Conservation (phyloP, 1,284 basidiomycete genomes). For the Anthracocystis setariae region DNA sequence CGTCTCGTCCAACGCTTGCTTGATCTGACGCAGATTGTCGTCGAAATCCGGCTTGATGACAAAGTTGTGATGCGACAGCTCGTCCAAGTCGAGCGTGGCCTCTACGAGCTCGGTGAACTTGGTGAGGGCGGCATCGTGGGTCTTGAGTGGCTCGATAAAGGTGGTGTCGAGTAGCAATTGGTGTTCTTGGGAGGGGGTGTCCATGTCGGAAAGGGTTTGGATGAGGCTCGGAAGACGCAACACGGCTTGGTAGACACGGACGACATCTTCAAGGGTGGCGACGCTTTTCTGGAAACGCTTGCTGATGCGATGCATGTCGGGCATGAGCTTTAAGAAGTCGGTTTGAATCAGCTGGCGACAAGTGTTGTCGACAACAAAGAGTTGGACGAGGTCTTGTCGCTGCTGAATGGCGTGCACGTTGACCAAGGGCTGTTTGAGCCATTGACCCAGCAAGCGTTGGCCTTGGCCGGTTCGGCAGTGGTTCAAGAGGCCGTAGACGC, state of each 20-base stretch:
- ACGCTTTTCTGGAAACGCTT: constrained; percentile 89
- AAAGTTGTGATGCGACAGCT: constrained; percentile 84
- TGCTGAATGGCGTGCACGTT: constrained; percentile 87
- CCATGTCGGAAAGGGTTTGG: constrained; percentile 71
- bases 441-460: constrained; percentile 85
- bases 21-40: constrained; percentile 77
- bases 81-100: constrained; percentile 89
- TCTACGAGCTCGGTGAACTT: constrained; percentile 93
- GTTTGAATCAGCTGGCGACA: constrained; percentile 80
- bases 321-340: constrained; percentile 87
- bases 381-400: constrained; percentile 76
- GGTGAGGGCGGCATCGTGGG: constrained; percentile 39
- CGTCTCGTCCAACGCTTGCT: constrained; percentile 76
- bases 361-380: constrained; percentile 82
- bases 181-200: constrained; percentile 39
- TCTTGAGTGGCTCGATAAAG: constrained; percentile 53
- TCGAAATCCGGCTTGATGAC: constrained; percentile 94
- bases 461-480: constrained; percentile 97
- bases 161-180: constrained; percentile 40
- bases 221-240: constrained; percentile 80
- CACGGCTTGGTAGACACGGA: constrained; percentile 84
- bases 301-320: constrained; percentile 90
- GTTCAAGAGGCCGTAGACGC: constrained; percentile 88
- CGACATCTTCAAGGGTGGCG: constrained; percentile 91
- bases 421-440: constrained; percentile 96